These are phyloP conservation scores for Cinchona pubescens DNA, from an alignment of 257 asterid genomes.

Conservation along the genomic window DNA sequence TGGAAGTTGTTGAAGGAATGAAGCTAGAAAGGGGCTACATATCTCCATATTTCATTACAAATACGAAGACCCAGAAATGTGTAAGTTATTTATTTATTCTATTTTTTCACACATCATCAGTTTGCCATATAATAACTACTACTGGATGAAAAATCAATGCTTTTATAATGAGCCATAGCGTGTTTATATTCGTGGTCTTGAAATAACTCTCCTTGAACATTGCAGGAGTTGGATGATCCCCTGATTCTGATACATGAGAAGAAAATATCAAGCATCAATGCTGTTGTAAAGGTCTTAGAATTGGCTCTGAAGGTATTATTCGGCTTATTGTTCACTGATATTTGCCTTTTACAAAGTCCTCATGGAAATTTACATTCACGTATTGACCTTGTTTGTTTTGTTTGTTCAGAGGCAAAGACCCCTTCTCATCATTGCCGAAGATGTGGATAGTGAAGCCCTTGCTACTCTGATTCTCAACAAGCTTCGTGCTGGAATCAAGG, in stretches of 20 bases:
- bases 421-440: slow-evolving; percentile 79
- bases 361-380: not conserved
- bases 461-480: slow-evolving; percentile 94
- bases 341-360: not conserved
- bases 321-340: not conserved
- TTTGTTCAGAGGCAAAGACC: slow-evolving; percentile 70
- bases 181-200: no score
- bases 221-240: slow-evolving; percentile 90
- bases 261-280: slow-evolving; percentile 69
- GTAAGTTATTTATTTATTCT: slow-evolving; percentile 44
- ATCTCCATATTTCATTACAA: slow-evolving; percentile 92
- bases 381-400: not conserved
- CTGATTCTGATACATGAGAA: slow-evolving; percentile 83
- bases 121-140: not conserved
- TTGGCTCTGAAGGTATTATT: slow-evolving; percentile 73
- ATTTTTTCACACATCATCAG: not conserved
- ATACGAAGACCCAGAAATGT: slow-evolving; percentile 90
- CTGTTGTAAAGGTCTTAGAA: slow-evolving; percentile 78
- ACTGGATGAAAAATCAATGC: not conserved
- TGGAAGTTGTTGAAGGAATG: slow-evolving; percentile 99
- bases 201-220: not conserved
- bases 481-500: slow-evolving; percentile 94
- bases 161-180: not conserved
- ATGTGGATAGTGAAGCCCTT: slow-evolving; percentile 93
- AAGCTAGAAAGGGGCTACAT: slow-evolving; percentile 90